Evolutionary conservation across 2,329 filamentous ascomycete species (phyloP).

Genomic region (Apiospora marii): DNA sequence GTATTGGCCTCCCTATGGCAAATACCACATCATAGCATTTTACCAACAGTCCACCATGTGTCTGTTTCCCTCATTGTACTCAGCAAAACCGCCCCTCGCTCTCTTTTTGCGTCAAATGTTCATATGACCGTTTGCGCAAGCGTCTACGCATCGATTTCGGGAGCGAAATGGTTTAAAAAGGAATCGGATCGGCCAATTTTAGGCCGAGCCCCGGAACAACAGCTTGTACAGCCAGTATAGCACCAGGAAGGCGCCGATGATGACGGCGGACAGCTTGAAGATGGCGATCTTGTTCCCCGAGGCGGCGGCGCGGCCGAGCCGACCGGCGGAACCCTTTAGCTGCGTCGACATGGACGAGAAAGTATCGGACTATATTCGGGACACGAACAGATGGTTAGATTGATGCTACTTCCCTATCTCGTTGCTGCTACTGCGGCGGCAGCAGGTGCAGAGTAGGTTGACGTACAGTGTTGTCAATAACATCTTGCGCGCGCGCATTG

Average conservation of each 20-base stretch:
- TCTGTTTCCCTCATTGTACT: not conserved
- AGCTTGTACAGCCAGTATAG: conserved; percentile 77
- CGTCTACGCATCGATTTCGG: not conserved
- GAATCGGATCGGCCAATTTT: not conserved
- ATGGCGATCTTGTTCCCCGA: conserved; percentile 91
- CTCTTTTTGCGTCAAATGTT: not conserved
- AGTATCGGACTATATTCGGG: conserved; percentile 73
- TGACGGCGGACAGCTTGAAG: conserved; percentile 85
- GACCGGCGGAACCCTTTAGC: conserved; percentile 82
- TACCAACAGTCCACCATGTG: not conserved
- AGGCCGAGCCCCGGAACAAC: conserved; percentile 58
- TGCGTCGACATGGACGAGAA: conserved; percentile 87
- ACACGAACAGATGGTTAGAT: not conserved
- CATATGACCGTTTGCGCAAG: not conserved
- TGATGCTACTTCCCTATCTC: not conserved
- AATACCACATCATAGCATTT: not conserved
- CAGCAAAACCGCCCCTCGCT: not conserved
- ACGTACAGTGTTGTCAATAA: conserved; percentile 86
- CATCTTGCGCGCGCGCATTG: conserved; percentile 85
- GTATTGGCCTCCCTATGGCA: not conserved
- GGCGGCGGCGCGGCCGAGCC: conserved; percentile 89
- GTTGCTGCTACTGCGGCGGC: not conserved
- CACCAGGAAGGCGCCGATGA: conserved; percentile 75
- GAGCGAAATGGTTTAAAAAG: not conserved
- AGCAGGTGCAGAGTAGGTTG: not conserved